Percentiles rank a stretch among this genome's conserved stretches.
Conservation (phyloP, 2,329 filamentous ascomycete species). For the Fusarium fracticaudum region DNA sequence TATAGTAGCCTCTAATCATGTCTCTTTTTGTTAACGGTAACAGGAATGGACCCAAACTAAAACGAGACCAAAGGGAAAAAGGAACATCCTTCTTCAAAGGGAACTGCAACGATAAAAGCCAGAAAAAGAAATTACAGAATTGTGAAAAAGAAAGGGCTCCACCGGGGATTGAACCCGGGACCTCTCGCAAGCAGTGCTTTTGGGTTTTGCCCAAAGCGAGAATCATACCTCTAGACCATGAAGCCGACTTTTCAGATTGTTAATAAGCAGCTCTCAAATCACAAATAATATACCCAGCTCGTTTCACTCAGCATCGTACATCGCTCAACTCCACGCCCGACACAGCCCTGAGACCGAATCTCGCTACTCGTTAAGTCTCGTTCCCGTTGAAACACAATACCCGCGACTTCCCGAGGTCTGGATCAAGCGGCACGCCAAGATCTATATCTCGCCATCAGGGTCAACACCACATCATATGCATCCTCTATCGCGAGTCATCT, state of each 20-base stretch:
- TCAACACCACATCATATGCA: not conserved
- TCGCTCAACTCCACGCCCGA: not conserved
- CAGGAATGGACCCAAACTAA: rapidly evolving
- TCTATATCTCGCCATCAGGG: not conserved
- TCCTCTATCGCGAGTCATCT: not conserved
- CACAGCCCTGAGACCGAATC: not conserved
- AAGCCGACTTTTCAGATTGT: not conserved
- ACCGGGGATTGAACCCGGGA: slow-evolving; percentile 59
- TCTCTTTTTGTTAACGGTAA: too few species aligned
- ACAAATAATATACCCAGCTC: rapidly evolving
- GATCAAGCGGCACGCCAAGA: not conserved
- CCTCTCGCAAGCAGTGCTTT: slow-evolving; percentile 48
- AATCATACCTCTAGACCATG: slow-evolving; percentile 38
- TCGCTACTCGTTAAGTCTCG: not conserved
- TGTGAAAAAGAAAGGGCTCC: slow-evolving; percentile 9
- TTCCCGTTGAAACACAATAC: not conserved
- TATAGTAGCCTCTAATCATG: rapidly evolving
- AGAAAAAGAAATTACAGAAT: not conserved
- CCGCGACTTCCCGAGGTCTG: not conserved
- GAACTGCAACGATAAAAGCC: rapidly evolving
- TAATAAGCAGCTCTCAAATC: rapidly evolving
- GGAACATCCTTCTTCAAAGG: rapidly evolving
- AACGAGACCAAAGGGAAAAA: not conserved
- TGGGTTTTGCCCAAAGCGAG: slow-evolving; percentile 16
- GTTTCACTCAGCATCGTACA: not conserved